Evolutionary conservation across 257 asterid genomes (phyloP).

Genomic region (Anisodus acutangulus): DNA sequence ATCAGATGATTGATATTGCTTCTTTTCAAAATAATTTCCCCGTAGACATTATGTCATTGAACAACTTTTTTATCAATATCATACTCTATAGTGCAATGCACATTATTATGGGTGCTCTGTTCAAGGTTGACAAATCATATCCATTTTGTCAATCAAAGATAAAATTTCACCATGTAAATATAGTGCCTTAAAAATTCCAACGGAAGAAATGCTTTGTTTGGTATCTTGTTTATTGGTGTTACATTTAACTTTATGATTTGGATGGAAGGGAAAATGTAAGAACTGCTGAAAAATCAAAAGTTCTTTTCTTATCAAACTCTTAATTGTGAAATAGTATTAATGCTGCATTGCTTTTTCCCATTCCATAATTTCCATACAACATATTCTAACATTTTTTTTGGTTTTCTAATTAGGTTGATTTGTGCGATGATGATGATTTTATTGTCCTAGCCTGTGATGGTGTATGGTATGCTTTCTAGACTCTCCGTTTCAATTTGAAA

Average conservation of each 20-base stretch:
- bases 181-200: neutral
- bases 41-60: neutral
- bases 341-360: neutral
- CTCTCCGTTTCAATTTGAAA: neutral
- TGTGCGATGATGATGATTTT: constrained; percentile 86
- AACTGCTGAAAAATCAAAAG: constrained; percentile 11
- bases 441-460: constrained; percentile 97
- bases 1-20: neutral
- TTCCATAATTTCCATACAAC: neutral
- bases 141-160: constrained; percentile 21
- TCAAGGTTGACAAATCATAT: neutral
- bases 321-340: neutral
- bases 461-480: constrained; percentile 65
- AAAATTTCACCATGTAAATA: constrained; percentile 5
- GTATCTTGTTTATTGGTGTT: neutral
- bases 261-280: constrained; percentile 10
- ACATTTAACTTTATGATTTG: constrained; percentile 13
- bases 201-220: constrained; percentile 13
- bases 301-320: neutral
- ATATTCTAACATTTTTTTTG: constrained; percentile 25
- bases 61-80: neutral
- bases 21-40: neutral
- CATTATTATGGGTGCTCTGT: neutral
- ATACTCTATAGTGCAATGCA: neutral
- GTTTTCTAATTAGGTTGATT: constrained; percentile 66